Evolutionary conservation across 2,329 filamentous ascomycete genomes (phyloP), one percentile per base, ranked within the genome.

Genomic region (Penicillium sp.): DNA sequence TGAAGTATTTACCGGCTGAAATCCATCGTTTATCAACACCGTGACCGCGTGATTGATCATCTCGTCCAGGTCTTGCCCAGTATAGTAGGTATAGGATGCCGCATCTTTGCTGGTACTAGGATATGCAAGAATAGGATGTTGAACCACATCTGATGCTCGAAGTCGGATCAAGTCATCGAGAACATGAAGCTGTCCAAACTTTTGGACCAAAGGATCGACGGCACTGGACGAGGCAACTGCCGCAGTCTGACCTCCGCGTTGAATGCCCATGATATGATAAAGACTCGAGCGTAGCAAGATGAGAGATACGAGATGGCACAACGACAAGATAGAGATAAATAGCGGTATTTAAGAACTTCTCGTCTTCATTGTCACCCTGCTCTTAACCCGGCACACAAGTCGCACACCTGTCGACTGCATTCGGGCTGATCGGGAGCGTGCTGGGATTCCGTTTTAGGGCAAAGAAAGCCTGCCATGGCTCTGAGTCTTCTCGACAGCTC

Each of bases 81-180:
- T 76, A 55, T 75, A 76, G 54, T 69, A 70, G 24, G 71, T 71
- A 51, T 76, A 76, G 3, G 67, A 64, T 16, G 64, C 57, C 4
- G 64, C 57, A 44, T 63, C 65, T 27, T 71, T 55, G 2, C 67
- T 61, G 3, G 63, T 57, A 27, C 54, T 65, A 0, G 74, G 73
- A 56, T 76, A 73, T 4, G 74, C 74, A 7, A 76, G 64, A 40
- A 76, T 74, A 2, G 73, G 71, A 41, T 60, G 54, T 56, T 77
- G 73, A n/a, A 71, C 55, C 3, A 62, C 50, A 48, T 76, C 73
- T 13, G 62, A 59, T 6, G 67, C 74, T 36, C 74, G 66, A 44
- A 70, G 59, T 2, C 73, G 71, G 48, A 76, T 69, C 43, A 76
- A 60, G 43, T 76, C 74, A 48, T 77, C 74, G 6, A 76, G 63